Evolutionary conservation across 1,284 basidiomycete genomes (phyloP).

Genomic region (Leccinum insolens): DNA sequence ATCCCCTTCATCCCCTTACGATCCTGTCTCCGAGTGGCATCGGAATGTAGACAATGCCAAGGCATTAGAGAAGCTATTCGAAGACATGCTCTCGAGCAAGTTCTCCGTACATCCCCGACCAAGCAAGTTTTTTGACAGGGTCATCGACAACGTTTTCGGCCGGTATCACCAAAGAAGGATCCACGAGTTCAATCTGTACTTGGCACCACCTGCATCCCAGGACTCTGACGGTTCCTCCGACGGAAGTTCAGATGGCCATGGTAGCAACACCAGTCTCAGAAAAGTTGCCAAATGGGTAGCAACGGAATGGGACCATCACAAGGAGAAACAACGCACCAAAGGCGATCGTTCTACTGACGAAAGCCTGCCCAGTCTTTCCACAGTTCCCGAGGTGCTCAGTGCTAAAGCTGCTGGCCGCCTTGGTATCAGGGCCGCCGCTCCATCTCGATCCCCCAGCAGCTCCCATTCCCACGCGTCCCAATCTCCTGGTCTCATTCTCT

Average conservation of each 20-base stretch:
- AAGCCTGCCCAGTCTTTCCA: conserved; percentile 17
- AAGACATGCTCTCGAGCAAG: conserved; percentile 51
- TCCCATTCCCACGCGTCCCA: conserved; percentile 33
- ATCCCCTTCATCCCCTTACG: conserved; percentile 17
- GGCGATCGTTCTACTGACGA: conserved; percentile 34
- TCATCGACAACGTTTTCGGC: conserved; percentile 56
- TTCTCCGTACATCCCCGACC: conserved; percentile 53
- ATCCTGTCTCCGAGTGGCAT: conserved; percentile 39
- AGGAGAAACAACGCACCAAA: conserved; percentile 25
- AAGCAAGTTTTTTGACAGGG: conserved; percentile 43
- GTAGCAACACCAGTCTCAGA: conserved; percentile 21
- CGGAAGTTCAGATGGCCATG: conserved; percentile 27
- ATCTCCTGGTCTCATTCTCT: conserved; percentile 55
- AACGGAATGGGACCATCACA: conserved; percentile 38
- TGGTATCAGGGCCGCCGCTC: conserved; percentile 34
- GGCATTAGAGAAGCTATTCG: conserved; percentile 53
- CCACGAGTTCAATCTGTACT: conserved; percentile 52
- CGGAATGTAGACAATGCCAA: conserved; percentile 38
- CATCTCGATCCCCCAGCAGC: conserved; percentile 3
- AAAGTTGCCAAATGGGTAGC: conserved; percentile 38
- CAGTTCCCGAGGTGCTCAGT: conserved; percentile 36
- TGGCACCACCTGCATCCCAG: conserved; percentile 47
- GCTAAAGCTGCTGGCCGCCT: conserved; percentile 46
- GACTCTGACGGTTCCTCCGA: conserved; percentile 31
- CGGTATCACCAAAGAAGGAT: conserved; percentile 39